Base-by-base conservation (phyloP, 1,284 basidiomycete genomes). In the Boletus semigastroideus region DNA sequence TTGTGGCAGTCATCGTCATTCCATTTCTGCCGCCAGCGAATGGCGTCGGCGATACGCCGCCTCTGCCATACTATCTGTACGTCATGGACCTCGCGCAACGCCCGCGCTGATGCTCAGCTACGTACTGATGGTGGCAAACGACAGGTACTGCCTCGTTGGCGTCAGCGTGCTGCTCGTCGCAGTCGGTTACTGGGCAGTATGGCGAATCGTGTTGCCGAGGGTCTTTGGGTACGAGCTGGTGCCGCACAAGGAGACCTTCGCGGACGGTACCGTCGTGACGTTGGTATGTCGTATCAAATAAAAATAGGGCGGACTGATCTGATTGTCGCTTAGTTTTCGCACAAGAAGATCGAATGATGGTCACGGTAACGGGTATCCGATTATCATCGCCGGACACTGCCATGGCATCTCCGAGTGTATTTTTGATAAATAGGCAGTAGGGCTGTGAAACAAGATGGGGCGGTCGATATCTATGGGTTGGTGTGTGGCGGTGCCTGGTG, bases 261-360 rank as follows among this genome's bases (percentile, higher is more conserved):
- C 66, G 5, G 84, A 85, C 53, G 83, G 82, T 11, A 86, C 81
- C 1, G 73, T 78, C 16, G 76, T 84, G 42, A 82, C 77, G 0
- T 52, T 77, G 61, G 81, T 83, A 51, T 48, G 22, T 22, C 22
- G 22, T 22, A 5, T 22, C 3, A 22, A 3, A 22, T 22, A 22
- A 22, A 5, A 5, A 22, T 22, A 3, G 3, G 22, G 22, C 5
- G 22, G 22, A 22, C 22, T 22, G 22, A 22, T 22, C 22, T 22
- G 22, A 22, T 22, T 5, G 22, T 22, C 22, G 22, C 22, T 22
- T 22, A 22, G 22, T 22, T 22, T 22, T 22, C 22, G 22, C 22
- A 22, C 22, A 22, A 22, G 22, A 22, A 22, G 5, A 22, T 22
- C 22, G 22, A 22, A 22, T 22, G 5, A 22, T 3, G 22, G 22